A percentile compares a stretch with the other conserved stretches of the same genome.
These are phyloP conservation scores for Pichia californica DNA, from an alignment of 805 yeast species.

Conservation along the genomic window DNA sequence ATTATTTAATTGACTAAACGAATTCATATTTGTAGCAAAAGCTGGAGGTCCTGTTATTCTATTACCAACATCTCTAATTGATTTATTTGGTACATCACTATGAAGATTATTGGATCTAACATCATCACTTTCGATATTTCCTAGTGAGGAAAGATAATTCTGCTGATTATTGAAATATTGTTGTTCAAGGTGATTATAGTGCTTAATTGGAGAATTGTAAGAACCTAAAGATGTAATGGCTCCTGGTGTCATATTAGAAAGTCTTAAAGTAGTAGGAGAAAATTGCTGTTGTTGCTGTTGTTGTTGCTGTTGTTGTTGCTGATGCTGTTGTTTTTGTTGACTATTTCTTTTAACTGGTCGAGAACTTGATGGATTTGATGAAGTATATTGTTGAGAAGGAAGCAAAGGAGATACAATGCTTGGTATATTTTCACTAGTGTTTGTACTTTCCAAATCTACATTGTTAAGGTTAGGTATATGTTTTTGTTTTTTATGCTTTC, in stretches of 20 bases:
- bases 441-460: background rate
- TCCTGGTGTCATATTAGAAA: background rate
- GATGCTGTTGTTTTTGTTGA: background rate
- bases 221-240: background rate
- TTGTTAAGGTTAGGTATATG: background rate
- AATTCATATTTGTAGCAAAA: background rate
- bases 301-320: background rate
- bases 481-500: background rate
- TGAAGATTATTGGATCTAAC: background rate
- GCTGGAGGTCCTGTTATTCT: too few relatives aligned
- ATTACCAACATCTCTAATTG: background rate
- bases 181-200: background rate
- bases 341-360: background rate
- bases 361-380: background rate
- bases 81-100: background rate
- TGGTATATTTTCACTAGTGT: background rate
- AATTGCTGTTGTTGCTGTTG: background rate
- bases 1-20: background rate
- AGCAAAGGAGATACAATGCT: conserved; percentile 1
- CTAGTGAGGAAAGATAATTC: background rate
- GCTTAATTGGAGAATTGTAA: background rate
- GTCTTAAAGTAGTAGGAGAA: conserved; percentile 1
- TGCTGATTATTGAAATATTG: conserved; percentile 2
- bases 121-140: background rate
- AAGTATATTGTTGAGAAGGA: conserved; percentile 1